phyloP scores from a whole-genome alignment of 2,329 filamentous ascomycete species.

The Aspergillus sp. region DNA sequence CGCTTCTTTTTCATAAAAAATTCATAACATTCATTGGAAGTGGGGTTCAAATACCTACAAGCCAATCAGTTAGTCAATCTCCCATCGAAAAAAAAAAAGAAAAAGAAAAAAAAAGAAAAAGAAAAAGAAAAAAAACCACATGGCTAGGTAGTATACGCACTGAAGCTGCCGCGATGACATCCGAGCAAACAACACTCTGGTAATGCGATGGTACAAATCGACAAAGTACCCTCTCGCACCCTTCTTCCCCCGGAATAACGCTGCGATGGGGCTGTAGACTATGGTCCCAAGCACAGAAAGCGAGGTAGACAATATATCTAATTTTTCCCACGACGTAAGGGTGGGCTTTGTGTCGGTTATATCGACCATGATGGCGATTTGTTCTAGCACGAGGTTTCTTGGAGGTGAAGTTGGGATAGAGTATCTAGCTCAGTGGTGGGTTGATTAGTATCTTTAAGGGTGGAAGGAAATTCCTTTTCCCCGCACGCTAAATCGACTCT shows the following conservation, averaged over 20 bases:
- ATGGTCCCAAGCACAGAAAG: constrained; percentile 20
- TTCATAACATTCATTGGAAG: constrained; percentile 24
- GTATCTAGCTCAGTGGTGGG: no score
- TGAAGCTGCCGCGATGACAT: constrained; percentile 25
- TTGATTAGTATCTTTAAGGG: no score
- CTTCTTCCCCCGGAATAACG: constrained; percentile 33
- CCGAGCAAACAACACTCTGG: constrained; percentile 23
- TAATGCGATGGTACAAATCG: constrained; percentile 27
- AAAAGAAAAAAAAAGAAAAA: no score
- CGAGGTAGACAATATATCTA: constrained; percentile 22
- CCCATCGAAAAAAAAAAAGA: background rate
- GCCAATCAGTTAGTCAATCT: background rate
- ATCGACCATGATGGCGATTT: no score
- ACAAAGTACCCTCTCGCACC: constrained; percentile 31
- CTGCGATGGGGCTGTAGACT: constrained; percentile 28
- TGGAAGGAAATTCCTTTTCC: no score
- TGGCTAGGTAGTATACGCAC: constrained; percentile 15
- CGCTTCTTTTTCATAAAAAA: constrained; percentile 18
- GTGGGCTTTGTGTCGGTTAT: constrained; percentile 1
- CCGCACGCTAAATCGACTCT: no score
- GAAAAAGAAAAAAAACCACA: no score
- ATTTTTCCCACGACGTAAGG: constrained; percentile 31
- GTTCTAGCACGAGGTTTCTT: no score
- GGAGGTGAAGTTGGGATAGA: no score
- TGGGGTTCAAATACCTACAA: constrained; percentile 5